phyloP scores from a whole-genome alignment of 805 yeast genomes.

The Schizosaccharomyces cryophilus region DNA sequence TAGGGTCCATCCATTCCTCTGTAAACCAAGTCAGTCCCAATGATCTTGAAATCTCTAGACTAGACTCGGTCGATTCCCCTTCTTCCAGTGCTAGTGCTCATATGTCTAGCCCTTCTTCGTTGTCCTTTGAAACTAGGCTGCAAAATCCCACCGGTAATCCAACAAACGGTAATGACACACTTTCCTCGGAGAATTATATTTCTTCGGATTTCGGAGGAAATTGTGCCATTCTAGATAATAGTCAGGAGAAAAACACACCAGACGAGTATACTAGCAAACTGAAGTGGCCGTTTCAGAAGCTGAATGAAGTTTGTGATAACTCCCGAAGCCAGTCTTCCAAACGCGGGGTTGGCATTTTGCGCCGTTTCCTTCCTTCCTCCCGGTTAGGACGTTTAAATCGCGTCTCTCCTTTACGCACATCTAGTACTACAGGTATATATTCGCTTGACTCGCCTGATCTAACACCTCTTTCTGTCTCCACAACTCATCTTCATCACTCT shows the following conservation, averaged over 20 bases:
- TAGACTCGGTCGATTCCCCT: too few relatives aligned
- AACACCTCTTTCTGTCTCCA: not conserved
- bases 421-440: not conserved
- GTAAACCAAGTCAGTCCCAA: too few relatives aligned
- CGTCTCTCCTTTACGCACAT: not conserved
- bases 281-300: not conserved
- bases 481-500: not conserved
- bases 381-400: not conserved
- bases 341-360: not conserved
- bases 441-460: not conserved
- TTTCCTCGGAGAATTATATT: too few relatives aligned
- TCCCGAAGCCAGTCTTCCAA: not conserved
- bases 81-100: too few relatives aligned
- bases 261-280: not conserved
- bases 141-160: too few relatives aligned
- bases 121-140: not conserved
- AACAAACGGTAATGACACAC: too few relatives aligned
- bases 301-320: too few relatives aligned
- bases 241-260: too few relatives aligned
- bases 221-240: too few relatives aligned
- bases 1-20: too few relatives aligned
- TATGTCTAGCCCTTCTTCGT: not conserved
- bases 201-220: too few relatives aligned
- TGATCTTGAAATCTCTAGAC: too few relatives aligned
- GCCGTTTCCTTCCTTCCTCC: not conserved